Percentiles rank a stretch among this genome's conserved stretches.
These are phyloP conservation scores for Penstemon barbatus DNA, from an alignment of 257 asterid species.

Conservation along the genomic window DNA sequence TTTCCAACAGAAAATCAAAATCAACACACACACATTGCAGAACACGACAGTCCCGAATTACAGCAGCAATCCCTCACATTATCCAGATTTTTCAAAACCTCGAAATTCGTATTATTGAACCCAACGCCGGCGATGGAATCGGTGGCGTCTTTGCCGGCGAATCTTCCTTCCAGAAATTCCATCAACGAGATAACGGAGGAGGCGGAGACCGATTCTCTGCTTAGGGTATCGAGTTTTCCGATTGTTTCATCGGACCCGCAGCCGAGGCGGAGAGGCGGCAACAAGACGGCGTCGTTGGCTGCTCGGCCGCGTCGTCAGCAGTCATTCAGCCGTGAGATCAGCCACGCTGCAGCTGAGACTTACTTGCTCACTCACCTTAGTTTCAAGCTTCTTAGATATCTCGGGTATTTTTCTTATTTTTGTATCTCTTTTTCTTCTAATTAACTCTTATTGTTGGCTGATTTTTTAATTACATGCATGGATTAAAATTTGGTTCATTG, in stretches of 20 bases:
- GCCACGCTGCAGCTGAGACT: conserved; percentile 97
- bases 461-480: background rate
- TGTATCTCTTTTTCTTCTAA: background rate
- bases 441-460: conserved; percentile 7
- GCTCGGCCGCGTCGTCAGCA: conserved; percentile 46
- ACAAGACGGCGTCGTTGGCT: conserved; percentile 45
- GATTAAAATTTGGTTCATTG: too few relatives aligned
- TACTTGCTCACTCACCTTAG: conserved; percentile 79
- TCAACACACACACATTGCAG: too few relatives aligned
- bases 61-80: too few relatives aligned
- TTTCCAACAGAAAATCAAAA: too few relatives aligned
- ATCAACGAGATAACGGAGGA: conserved; percentile 31
- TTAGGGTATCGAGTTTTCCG: conserved; percentile 48
- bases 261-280: conserved; percentile 46
- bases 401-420: conserved; percentile 55
- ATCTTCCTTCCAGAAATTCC: conserved; percentile 26
- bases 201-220: conserved; percentile 29
- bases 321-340: conserved; percentile 70
- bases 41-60: too few relatives aligned
- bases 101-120: background rate
- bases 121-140: conserved; percentile 37
- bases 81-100: background rate
- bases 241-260: conserved; percentile 29
- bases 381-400: conserved; percentile 84
- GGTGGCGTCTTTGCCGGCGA: conserved; percentile 39